A percentile compares a stretch with the other conserved stretches of the same genome.
Conservation (phyloP, 176 grass and related monocot genomes). For the Pontederia crassipes region DNA sequence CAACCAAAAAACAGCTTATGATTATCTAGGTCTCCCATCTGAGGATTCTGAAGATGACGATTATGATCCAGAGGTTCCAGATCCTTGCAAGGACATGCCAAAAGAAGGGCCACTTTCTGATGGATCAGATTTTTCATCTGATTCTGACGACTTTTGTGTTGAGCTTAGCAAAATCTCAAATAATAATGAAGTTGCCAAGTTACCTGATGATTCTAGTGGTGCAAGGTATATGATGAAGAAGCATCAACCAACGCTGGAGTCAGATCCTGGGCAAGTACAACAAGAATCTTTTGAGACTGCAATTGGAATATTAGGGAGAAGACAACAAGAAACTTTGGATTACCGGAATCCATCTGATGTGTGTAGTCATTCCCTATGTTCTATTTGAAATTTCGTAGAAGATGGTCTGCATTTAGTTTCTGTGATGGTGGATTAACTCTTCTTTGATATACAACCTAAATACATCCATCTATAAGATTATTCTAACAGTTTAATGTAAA, state of each 20-base stretch:
- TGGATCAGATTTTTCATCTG: conserved; percentile 85
- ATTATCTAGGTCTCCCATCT: conserved; percentile 63
- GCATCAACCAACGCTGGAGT: conserved; percentile 8
- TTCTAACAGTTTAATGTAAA: too few relatives aligned
- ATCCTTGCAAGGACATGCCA: conserved; percentile 48
- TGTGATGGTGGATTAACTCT: too few relatives aligned
- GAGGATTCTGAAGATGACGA: conserved; percentile 98
- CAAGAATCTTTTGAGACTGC: too few relatives aligned
- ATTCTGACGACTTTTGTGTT: conserved; percentile 81
- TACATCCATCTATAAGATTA: too few relatives aligned
- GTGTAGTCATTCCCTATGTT: conserved; percentile 18
- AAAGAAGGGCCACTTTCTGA: conserved; percentile 34
- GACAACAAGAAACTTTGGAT: conserved; percentile 55
- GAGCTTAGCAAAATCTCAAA: conserved; percentile 56
- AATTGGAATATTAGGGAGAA: conserved; percentile 36
- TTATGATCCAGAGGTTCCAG: conserved; percentile 53
- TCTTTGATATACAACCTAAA: too few relatives aligned
- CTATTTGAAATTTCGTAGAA: not conserved
- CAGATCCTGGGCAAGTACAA: conserved; percentile 35
- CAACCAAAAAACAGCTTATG: conserved; percentile 19
- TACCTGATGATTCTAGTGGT: conserved; percentile 3
- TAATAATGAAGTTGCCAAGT: conserved; percentile 29
- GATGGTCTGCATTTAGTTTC: too few relatives aligned
- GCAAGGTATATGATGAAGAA: conserved; percentile 1
- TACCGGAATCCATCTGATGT: conserved; percentile 87